phyloP scores from a whole-genome alignment of 2,329 filamentous ascomycete genomes.

The Penicillium sp. region DNA sequence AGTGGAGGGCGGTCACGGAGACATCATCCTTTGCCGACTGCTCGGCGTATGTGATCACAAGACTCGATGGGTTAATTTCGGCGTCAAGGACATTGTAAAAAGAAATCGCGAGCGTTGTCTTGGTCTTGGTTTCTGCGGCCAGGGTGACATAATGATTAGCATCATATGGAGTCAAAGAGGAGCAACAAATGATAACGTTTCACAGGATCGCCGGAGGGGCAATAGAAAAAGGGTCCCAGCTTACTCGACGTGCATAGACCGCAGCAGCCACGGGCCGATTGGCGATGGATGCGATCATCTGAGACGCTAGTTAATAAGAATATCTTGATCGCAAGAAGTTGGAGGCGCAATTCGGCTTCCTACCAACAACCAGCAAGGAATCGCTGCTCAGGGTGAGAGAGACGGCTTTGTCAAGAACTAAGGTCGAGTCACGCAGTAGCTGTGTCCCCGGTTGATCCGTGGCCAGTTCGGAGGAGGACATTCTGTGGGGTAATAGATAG shows the following conservation, averaged over 20 bases:
- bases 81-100: conserved; percentile 87
- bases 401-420: conserved; percentile 59
- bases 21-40: conserved; percentile 62
- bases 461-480: conserved; percentile 27
- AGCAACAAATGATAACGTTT: conserved; percentile 12
- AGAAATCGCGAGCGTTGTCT: conserved; percentile 63
- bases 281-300: conserved; percentile 59
- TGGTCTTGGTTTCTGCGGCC: conserved; percentile 39
- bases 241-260: conserved; percentile 54
- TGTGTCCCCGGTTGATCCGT: conserved; percentile 36
- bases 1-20: conserved; percentile 62
- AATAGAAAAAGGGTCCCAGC: conserved; percentile 16
- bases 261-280: conserved; percentile 57
- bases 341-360: conserved; percentile 14
- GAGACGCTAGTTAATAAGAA: conserved; percentile 8
- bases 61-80: conserved; percentile 59
- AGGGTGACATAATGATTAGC: conserved; percentile 6
- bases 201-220: conserved; percentile 10
- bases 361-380: conserved; percentile 62
- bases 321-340: neutral
- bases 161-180: neutral
- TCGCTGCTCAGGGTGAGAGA: conserved; percentile 64
- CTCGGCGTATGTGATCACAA: conserved; percentile 74
- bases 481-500: conserved; percentile 20
- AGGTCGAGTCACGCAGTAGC: conserved; percentile 48